Evolutionary conservation across 768 basidiomycete genomes (phyloP).

Genomic region (Auriscalpium vulgare): DNA sequence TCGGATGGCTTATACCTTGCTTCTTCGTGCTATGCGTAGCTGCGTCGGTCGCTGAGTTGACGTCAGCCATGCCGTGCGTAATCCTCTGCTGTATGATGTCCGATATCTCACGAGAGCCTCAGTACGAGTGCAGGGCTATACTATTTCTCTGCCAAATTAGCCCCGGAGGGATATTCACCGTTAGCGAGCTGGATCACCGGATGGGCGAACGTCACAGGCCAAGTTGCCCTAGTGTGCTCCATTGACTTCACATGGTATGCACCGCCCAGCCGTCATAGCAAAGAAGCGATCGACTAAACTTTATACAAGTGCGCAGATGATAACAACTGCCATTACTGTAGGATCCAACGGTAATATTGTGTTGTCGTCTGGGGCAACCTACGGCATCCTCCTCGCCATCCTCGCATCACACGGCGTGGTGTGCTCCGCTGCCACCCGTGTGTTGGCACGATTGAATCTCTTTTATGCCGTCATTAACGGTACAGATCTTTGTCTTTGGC

Average conservation of each 20-base stretch:
- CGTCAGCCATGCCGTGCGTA: slow-evolving; percentile 65
- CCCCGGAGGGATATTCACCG: slow-evolving; percentile 51
- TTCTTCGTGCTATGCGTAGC: slow-evolving; percentile 63
- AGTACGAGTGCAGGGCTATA: slow-evolving; percentile 76
- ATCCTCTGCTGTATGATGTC: neutral
- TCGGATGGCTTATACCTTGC: slow-evolving; percentile 68
- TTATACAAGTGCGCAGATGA: slow-evolving; percentile 57
- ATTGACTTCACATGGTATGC: slow-evolving; percentile 65
- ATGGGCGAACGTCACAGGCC: slow-evolving; percentile 71
- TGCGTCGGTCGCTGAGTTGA: slow-evolving; percentile 64
- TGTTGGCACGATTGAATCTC: slow-evolving; percentile 61
- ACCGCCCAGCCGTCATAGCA: neutral
- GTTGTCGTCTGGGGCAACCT: slow-evolving; percentile 54
- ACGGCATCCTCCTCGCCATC: slow-evolving; percentile 58
- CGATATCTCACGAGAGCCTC: neutral
- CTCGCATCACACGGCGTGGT: slow-evolving; percentile 60
- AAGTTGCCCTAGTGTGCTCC: slow-evolving; percentile 60
- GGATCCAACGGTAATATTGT: slow-evolving; percentile 43
- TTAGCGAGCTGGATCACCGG: slow-evolving; percentile 63
- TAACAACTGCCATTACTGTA: slow-evolving; percentile 61
- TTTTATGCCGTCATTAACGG: slow-evolving; percentile 64
- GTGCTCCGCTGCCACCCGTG: slow-evolving; percentile 59
- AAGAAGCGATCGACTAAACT: too few species aligned
- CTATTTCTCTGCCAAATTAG: slow-evolving; percentile 71
- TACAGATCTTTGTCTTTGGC: slow-evolving; percentile 19